Base-by-base conservation (phyloP, 2,329 filamentous ascomycete species). In the Calonectria pseudoreteaudii region DNA sequence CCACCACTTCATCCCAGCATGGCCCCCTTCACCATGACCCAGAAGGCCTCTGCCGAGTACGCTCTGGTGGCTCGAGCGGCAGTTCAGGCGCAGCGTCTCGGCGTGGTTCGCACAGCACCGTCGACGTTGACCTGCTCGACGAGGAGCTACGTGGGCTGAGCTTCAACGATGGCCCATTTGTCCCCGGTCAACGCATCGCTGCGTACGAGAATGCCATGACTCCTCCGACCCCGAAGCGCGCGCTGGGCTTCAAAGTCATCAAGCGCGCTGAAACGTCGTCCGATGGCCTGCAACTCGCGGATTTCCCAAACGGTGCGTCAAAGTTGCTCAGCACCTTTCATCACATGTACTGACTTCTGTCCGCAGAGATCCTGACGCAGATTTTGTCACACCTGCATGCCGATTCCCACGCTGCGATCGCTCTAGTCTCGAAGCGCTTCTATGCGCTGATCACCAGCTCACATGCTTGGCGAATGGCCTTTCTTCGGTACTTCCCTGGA, bases 401-500 rank as follows among this genome's bases (percentile, higher is more conserved):
- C 13, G 91, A 94, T 75, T 95, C 96, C 30, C 91, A 98, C 79
- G 92, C 93, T 23, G 91, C 93, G 13, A 93, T 98, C 14, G 93
- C 95, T 23, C 90, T 98, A 66, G 95, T 98, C 36, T 98, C 95
- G 41, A 94, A 93, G 80, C 94, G 94, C 69, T 97, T 98, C 82
- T 94, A 98, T 84, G 89, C 90, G 67, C 88, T 98, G 50, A 94
- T 98, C 70, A 98, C 95, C 6, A 96, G 94, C 1, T 95, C 96
- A 20, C 95, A 98, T 85, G 95, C 95, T 10, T 98, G 96, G 96
- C 92, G 95, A 76, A 94, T 95, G 82, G 96, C 96, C 8, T 98
- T 98, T 82, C 91, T 95, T 78, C 95, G 96, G 75, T 96, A 93
- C 85, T 99, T 98, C 79, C 95, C 95, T 0, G 95, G 94, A 1